Conservation (phyloP, 1,284 basidiomycete genomes). For the Amylostereum areolatum region DNA sequence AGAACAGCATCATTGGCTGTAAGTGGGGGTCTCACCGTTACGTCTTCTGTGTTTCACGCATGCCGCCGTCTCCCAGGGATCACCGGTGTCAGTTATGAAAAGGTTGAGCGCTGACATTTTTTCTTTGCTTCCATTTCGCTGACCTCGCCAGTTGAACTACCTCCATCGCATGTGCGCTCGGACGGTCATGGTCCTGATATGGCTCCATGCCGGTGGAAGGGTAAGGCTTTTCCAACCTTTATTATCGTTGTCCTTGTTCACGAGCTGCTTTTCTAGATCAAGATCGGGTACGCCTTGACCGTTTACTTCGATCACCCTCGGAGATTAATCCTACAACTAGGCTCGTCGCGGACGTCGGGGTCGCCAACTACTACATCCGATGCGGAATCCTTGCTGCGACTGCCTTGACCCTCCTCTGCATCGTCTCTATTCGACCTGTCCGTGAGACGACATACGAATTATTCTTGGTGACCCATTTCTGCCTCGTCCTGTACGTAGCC, state of each 20-base stretch:
- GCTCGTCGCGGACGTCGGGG: too few species aligned
- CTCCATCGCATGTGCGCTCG: constrained; percentile 50
- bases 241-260: neutral
- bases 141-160: constrained; percentile 35
- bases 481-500: constrained; percentile 17
- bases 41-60: neutral
- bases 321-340: too few species aligned
- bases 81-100: constrained; percentile 56
- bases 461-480: constrained; percentile 21
- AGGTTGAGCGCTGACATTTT: constrained; percentile 24
- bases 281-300: neutral
- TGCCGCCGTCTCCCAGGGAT: constrained; percentile 30
- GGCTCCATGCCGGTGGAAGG: constrained; percentile 42
- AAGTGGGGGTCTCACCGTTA: constrained; percentile 16
- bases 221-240: constrained; percentile 21
- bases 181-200: constrained; percentile 39
- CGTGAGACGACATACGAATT: constrained; percentile 18
- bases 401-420: constrained; percentile 15
- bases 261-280: neutral
- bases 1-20: constrained; percentile 60
- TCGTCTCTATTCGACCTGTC: constrained; percentile 19
- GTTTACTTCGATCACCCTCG: too few species aligned
- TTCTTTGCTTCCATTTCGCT: neutral
- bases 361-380: neutral
- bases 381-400: constrained; percentile 12